phyloP scores from a whole-genome alignment of 352 stramenopile species.

The Globisporangium nodosum region DNA sequence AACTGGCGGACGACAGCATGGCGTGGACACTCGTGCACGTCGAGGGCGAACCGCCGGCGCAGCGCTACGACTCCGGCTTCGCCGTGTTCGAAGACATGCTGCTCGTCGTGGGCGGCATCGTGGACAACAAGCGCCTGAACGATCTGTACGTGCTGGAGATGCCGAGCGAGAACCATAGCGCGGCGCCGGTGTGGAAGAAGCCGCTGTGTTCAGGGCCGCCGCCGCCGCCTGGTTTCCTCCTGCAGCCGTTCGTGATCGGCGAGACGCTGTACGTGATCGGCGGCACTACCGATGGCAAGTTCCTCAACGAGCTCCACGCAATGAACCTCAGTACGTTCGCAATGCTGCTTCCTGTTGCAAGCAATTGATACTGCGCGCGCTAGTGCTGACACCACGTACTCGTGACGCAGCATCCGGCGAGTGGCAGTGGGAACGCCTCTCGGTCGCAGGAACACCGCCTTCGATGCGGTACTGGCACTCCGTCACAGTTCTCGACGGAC shows the following conservation, averaged over 20 bases:
- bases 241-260: conserved; percentile 47
- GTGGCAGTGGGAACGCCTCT: conserved; percentile 49
- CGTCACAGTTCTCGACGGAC: conserved; percentile 28
- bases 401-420: conserved; percentile 22
- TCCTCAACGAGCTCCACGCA: conserved; percentile 45
- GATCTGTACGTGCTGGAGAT: conserved; percentile 46
- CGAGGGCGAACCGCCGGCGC: conserved; percentile 22
- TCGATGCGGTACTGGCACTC: conserved; percentile 70
- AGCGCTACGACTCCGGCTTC: conserved; percentile 54
- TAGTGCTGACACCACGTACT: neutral
- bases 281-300: conserved; percentile 53
- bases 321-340: conserved; percentile 41
- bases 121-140: conserved; percentile 48
- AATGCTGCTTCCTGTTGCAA: neutral
- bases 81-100: conserved; percentile 30
- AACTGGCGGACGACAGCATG: conserved; percentile 24
- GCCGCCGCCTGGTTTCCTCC: conserved; percentile 33
- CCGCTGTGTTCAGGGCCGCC: conserved; percentile 27
- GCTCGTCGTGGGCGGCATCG: conserved; percentile 58
- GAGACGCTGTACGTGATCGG: conserved; percentile 50
- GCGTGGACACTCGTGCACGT: conserved; percentile 28
- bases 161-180: neutral
- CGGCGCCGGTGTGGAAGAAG: conserved; percentile 24
- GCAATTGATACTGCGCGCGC: neutral
- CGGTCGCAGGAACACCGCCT: conserved; percentile 30